Percentiles rank a stretch among this genome's conserved stretches.
Conservation (phyloP, 306 rosid species). For the Cyclanthera cordifolia region DNA sequence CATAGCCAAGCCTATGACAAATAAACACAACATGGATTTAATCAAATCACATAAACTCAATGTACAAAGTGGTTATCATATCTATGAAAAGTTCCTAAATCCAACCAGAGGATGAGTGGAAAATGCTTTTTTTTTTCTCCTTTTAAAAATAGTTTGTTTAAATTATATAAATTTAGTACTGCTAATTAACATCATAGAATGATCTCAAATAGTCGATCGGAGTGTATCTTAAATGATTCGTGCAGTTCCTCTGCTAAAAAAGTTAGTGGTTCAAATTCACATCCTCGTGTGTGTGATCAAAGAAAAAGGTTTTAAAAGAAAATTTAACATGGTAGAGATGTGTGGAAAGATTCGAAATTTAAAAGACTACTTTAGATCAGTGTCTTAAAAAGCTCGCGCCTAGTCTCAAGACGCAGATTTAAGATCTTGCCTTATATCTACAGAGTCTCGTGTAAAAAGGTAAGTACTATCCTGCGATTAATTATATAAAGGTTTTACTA, state of each 20-base stretch:
- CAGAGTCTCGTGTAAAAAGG: too few species aligned
- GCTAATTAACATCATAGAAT: background rate
- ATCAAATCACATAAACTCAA: background rate
- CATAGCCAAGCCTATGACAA: slow-evolving; percentile 57
- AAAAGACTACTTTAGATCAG: too few species aligned
- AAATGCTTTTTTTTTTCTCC: background rate
- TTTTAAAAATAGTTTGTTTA: background rate
- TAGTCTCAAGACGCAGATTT: too few species aligned
- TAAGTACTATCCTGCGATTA: too few species aligned
- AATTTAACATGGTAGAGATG: background rate
- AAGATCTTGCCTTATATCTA: too few species aligned
- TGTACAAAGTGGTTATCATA: background rate
- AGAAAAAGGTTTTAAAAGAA: background rate
- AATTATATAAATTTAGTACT: background rate
- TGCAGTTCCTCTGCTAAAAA: background rate
- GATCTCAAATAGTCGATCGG: background rate
- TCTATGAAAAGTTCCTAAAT: background rate
- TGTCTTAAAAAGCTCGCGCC: too few species aligned
- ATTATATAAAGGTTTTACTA: too few species aligned
- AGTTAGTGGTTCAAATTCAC: background rate
- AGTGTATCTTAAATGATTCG: background rate
- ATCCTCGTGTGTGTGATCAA: too few species aligned
- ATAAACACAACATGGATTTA: background rate
- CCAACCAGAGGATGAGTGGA: background rate
- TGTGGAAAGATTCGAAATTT: background rate